These are phyloP conservation scores for Boletus holoroseus DNA, from an alignment of 1,284 basidiomycete genomes.

Conservation along the genomic window DNA sequence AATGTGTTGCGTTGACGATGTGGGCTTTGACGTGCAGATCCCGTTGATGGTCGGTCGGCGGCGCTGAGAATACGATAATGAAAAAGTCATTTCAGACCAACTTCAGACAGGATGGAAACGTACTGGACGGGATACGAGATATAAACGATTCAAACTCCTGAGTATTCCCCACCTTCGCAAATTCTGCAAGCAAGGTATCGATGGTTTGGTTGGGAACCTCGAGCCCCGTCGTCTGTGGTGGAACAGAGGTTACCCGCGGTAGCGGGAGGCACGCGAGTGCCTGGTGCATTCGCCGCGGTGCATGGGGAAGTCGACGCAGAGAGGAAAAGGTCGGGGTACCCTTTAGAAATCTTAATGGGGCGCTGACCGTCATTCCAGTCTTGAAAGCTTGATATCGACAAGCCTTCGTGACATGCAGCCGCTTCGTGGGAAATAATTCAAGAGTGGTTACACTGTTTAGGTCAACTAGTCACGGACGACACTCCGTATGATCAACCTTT, in stretches of 20 bases:
- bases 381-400: neutral
- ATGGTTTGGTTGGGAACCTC: constrained; percentile 38
- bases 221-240: constrained; percentile 36
- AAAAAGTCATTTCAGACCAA: neutral
- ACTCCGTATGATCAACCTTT: neutral
- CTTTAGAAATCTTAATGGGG: constrained; percentile 5
- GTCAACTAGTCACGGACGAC: too few species aligned
- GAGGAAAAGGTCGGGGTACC: too few species aligned
- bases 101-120: constrained; percentile 8
- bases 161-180: constrained; percentile 46
- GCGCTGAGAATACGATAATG: constrained; percentile 26
- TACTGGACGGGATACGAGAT: constrained; percentile 41
- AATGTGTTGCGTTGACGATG: constrained; percentile 32
- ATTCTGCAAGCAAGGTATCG: constrained; percentile 45
- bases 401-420: neutral
- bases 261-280: constrained; percentile 8
- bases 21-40: constrained; percentile 66
- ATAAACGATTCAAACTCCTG: constrained; percentile 45
- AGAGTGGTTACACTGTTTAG: too few species aligned
- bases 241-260: neutral
- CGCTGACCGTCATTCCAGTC: neutral
- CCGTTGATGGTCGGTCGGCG: constrained; percentile 52
- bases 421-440: too few species aligned
- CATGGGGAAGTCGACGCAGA: constrained; percentile 5
- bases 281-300: constrained; percentile 24